Base-by-base conservation (phyloP, 805 yeast species). In the Barnettozyma wickerhamii region DNA sequence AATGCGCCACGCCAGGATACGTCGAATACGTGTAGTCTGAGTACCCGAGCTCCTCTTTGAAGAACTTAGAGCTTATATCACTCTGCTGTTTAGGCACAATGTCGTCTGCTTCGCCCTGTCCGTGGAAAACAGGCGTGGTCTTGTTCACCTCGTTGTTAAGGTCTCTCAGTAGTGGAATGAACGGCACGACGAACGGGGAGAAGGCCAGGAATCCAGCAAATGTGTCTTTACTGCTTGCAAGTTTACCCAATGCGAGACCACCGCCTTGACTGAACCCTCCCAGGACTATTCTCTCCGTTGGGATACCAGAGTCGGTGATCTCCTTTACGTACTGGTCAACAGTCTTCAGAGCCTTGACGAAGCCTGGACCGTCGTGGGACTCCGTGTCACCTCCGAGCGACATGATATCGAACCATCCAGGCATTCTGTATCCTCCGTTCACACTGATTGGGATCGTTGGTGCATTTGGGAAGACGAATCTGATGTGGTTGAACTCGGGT, bases 201-300 rank as follows among this genome's bases (percentile, higher is more conserved):
- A 91, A 64, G 0, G 80, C 76, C 18, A 88, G 60, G 23, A 85
- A 70, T 2, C 96, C 98, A 7, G 85, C 98, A 17, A 90, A 66
- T 54, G 83, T 84, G 41, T 65, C 57, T 15, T 79, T 79, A 24
- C 71, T 59, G 10, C 72, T 60, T 1, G 81, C 67, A 18, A 77
- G 68, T 13, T 82, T 56, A 3, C 85, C 87, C 44, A 85, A 65
- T 1, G 93, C 65, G 10, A 91, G 46, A 2, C 95, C 89, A 36
- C 88, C 95, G 41, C 99, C 99, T 64, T 93, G 99, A 5, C 95
- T 83, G 59, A 93, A 93, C 0, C 99, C 99, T 27, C 98, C 98
- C 42, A 93, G 68, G n/a, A 93, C 67, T 35, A 93, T 84, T 39
- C 84, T 75, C 14, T 77, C 77, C 0, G 83, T 68, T 4, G 75